Evolutionary conservation across 495 filamentous ascomycete species (phyloP), one percentile per base, ranked within the genome.

Genomic region (Choiromyces venosus): DNA sequence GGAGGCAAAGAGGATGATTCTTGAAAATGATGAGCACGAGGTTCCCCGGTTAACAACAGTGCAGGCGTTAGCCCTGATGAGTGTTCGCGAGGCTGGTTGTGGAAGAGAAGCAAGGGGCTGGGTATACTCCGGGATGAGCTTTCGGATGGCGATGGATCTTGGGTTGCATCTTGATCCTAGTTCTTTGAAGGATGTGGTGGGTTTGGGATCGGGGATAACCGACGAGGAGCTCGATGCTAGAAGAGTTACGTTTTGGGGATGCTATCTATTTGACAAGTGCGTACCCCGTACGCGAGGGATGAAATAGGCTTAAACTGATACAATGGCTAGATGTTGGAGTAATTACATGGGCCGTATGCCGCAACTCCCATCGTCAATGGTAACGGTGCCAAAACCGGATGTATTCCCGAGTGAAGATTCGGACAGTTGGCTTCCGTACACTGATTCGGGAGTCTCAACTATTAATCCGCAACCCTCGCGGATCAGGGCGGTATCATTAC

Each of bases 71-170:
- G 93, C 93, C 2, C 85, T 99, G 75, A 97, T 99, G 94, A 97
- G 93, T 70, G 95, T 98, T 8, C 87, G 95, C 68, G 95, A 99
- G 83, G 96, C 95, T 6, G 95, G 95, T 5, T 99, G 95, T 82
- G 95, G 93, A 0, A 87, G 95, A 39, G 95, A 99, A 84, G 92
- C 92, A 42, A 96, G 93, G 81, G 95, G 95, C 16, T 99, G 95
- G 95, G 92, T 97, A 7, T 99, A 98, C 81, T 96, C 92, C 77
- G 95, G 95, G 42, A 97, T 99, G 90, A 94, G 92, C 80, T 99
- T 99, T 79, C 90, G 95, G n/a, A 97, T 99, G 95, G 94, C 93
- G 0, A 91, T 91, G 80, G 95, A 99, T 80, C 86, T 99, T 56
- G 95, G 95, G 0, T 84, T 99, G 71, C 97, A 97, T 78, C 87